These are phyloP conservation scores for Fusarium udum DNA, from an alignment of 2,329 filamentous ascomycete genomes.

Conservation along the genomic window DNA sequence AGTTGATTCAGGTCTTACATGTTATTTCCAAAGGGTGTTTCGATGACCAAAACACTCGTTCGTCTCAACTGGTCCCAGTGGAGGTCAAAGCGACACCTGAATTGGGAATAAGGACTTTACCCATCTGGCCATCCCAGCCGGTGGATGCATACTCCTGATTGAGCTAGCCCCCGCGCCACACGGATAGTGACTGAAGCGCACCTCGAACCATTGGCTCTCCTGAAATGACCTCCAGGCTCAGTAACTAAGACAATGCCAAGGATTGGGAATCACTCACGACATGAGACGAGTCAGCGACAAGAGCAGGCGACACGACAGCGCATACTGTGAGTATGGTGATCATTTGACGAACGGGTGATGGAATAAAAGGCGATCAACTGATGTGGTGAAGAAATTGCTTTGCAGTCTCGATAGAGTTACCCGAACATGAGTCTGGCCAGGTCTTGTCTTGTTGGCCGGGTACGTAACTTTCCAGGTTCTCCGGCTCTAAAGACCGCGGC, in stretches of 20 bases:
- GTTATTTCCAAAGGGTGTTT: background rate
- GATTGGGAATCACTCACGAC: background rate
- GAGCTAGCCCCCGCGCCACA: conserved; percentile 33
- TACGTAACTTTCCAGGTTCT: background rate
- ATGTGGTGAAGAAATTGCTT: background rate
- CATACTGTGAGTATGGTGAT: background rate
- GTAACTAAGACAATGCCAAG: conserved; percentile 17
- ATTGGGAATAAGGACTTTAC: conserved; percentile 4
- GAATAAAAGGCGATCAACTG: background rate
- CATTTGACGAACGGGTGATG: background rate
- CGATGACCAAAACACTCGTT: conserved; percentile 15
- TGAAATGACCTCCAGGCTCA: conserved; percentile 30
- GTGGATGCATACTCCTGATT: conserved; percentile 14
- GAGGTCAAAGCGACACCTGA: background rate
- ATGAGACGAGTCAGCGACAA: conserved; percentile 15
- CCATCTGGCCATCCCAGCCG: conserved; percentile 10
- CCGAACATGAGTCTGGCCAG: background rate
- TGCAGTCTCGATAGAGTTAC: background rate
- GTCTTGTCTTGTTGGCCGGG: background rate
- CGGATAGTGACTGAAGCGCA: conserved; percentile 15
- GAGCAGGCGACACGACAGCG: background rate
- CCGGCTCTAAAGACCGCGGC: conserved; percentile 14
- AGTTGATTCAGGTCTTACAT: conserved; percentile 7
- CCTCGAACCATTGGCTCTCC: conserved; percentile 29
- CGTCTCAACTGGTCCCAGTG: conserved; percentile 6